Percentiles rank a stretch among this genome's conserved stretches.
phyloP scores from a whole-genome alignment of 805 yeast genomes.

The Metschnikowia kofuensis region DNA sequence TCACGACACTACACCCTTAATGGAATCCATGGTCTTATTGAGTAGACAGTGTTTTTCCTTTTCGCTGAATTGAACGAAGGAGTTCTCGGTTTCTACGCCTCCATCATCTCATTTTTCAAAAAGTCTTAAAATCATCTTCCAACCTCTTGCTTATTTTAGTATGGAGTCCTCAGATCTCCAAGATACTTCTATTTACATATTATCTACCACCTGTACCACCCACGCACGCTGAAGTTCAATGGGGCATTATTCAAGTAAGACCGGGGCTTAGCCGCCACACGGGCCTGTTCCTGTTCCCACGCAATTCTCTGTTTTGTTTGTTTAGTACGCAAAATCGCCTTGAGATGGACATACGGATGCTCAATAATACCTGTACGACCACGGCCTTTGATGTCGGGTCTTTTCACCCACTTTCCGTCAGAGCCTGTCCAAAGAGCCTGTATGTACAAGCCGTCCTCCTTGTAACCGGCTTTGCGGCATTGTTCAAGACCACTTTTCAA shows the following conservation, averaged over 20 bases:
- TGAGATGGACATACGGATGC: conserved; percentile 77
- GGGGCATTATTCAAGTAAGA: conserved; percentile 44
- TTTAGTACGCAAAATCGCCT: conserved; percentile 68
- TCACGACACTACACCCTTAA: too few relatives aligned
- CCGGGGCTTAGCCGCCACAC: conserved; percentile 51
- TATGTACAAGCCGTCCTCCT: conserved; percentile 63
- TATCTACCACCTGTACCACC: conserved; percentile 40
- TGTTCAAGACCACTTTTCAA: conserved; percentile 70
- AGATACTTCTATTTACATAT: conserved; percentile 1
- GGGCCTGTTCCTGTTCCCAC: conserved; percentile 54
- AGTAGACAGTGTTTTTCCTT: too few relatives aligned
- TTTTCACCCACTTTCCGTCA: conserved; percentile 71
- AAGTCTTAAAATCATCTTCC: background rate
- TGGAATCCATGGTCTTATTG: too few relatives aligned
- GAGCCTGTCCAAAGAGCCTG: conserved; percentile 89
- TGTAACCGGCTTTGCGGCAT: conserved; percentile 56
- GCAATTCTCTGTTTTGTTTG: conserved; percentile 59
- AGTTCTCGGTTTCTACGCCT: too few relatives aligned
- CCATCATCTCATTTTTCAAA: too few relatives aligned
- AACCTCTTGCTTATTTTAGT: background rate
- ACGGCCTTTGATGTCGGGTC: conserved; percentile 83
- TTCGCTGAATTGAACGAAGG: too few relatives aligned
- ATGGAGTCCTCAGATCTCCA: background rate
- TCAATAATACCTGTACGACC: conserved; percentile 80
- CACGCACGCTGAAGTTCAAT: conserved; percentile 39